phyloP scores from a whole-genome alignment of 352 stramenopile genomes.

The Phytophthora pistaciae region DNA sequence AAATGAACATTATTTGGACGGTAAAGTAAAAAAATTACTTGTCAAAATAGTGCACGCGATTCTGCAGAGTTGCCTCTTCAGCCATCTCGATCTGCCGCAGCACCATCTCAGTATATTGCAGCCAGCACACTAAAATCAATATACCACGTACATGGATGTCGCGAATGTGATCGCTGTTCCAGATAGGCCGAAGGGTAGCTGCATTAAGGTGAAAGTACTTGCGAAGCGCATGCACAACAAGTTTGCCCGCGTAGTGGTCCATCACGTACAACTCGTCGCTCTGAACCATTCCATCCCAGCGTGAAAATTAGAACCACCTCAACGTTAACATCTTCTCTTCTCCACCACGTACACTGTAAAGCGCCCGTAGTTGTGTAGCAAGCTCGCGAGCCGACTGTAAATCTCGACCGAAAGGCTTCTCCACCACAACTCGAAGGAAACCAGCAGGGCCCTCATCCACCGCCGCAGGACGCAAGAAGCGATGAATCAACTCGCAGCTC shows the following conservation, averaged over 20 bases:
- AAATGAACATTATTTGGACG: background rate
- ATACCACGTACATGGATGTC: conserved; percentile 28
- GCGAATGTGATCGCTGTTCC: conserved; percentile 35
- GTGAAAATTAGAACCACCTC: background rate
- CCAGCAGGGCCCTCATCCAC: background rate
- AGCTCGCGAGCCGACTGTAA: conserved; percentile 55
- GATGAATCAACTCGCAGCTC: conserved; percentile 44
- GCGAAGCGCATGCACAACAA: conserved; percentile 60
- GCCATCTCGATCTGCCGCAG: conserved; percentile 65
- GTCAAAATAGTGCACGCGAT: conserved; percentile 77
- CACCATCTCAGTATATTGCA: background rate
- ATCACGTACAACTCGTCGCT: conserved; percentile 85
- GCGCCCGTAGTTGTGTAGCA: conserved; percentile 41
- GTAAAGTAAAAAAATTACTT: conserved; percentile 37
- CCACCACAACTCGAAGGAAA: conserved; percentile 80
- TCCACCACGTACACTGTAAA: conserved; percentile 42
- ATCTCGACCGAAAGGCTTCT: conserved; percentile 85
- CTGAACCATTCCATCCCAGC: conserved; percentile 19
- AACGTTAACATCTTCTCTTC: background rate
- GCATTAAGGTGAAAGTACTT: conserved; percentile 64
- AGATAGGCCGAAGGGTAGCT: conserved; percentile 38
- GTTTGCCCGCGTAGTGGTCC: conserved; percentile 89
- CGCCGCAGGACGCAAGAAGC: conserved; percentile 34
- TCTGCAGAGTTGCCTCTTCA: conserved; percentile 70
- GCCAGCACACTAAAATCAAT: background rate